A percentile compares a stretch with the other conserved stretches of the same genome.
Conservation (phyloP, 1,139 yeast species). For the Taiozyma onychis region DNA sequence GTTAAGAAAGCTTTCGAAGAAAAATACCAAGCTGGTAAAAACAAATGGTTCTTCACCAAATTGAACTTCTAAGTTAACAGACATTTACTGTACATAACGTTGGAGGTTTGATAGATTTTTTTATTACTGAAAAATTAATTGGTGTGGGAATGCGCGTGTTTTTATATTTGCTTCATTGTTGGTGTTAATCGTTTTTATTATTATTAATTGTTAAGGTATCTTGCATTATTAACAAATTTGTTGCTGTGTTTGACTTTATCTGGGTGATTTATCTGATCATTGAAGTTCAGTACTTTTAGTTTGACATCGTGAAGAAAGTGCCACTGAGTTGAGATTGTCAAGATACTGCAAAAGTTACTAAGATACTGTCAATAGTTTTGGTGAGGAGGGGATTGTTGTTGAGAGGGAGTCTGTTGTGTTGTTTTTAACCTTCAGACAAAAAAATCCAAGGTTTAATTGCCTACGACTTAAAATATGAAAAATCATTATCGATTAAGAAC, state of each 20-base stretch:
- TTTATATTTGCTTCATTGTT: not conserved
- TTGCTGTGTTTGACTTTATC: not conserved
- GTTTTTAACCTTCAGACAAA: not conserved
- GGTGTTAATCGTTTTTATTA: not conserved
- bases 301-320: not conserved
- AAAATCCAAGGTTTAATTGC: not conserved
- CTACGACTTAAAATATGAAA: not conserved
- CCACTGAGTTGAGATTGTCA: not conserved
- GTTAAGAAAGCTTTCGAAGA: conserved; percentile 99
- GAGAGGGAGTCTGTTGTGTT: not conserved
- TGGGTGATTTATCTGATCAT: not conserved
- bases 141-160: not conserved
- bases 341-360: not conserved
- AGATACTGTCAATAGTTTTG: not conserved
- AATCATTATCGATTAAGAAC: not conserved
- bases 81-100: not conserved
- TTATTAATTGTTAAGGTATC: not conserved
- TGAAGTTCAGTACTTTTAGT: not conserved
- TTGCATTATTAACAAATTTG: not conserved
- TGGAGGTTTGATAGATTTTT: not conserved
- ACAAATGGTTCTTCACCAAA: conserved; percentile 99
- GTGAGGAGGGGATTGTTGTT: not conserved
- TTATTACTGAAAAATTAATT: not conserved
- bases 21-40: conserved; percentile 99
- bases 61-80: conserved; percentile 71